Evolutionary conservation across 75 land plant genomes (phyloP).

Genomic region (Sequoia sempervirens): DNA sequence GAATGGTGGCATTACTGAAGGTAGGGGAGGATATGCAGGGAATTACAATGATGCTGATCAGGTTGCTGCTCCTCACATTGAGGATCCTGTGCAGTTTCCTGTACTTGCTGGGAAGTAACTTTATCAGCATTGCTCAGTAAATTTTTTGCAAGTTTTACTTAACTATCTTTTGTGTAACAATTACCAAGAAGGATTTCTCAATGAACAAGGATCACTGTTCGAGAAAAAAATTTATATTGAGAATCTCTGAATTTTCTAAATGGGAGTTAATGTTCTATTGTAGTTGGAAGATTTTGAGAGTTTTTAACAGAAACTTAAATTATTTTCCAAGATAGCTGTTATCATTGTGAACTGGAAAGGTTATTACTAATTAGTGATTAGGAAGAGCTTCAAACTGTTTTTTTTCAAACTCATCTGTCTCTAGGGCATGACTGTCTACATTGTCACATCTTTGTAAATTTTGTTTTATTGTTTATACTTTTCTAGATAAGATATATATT

Average conservation of each 20-base stretch:
- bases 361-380: too few species aligned
- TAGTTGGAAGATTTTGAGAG: background rate
- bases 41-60: slow-evolving; percentile 10
- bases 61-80: slow-evolving; percentile 49
- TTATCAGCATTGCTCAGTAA: background rate
- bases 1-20: slow-evolving; percentile 15
- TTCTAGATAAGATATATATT: background rate
- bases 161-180: background rate
- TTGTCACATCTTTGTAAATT: background rate
- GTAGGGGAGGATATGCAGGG: slow-evolving; percentile 25
- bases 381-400: too few species aligned
- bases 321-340: background rate
- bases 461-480: background rate
- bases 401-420: too few species aligned
- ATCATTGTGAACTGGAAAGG: background rate
- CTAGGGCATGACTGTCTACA: background rate
- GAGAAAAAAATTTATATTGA: background rate
- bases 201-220: background rate
- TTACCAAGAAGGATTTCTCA: background rate
- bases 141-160: background rate
- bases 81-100: slow-evolving; percentile 67
- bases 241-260: too few species aligned
- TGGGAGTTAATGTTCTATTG: background rate
- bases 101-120: slow-evolving; percentile 42
- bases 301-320: background rate